Evolutionary conservation across 371 early-diverging fungal genomes (phyloP), one percentile per base, ranked within the genome.

Genomic region (Lichtheimia corymbifera): DNA sequence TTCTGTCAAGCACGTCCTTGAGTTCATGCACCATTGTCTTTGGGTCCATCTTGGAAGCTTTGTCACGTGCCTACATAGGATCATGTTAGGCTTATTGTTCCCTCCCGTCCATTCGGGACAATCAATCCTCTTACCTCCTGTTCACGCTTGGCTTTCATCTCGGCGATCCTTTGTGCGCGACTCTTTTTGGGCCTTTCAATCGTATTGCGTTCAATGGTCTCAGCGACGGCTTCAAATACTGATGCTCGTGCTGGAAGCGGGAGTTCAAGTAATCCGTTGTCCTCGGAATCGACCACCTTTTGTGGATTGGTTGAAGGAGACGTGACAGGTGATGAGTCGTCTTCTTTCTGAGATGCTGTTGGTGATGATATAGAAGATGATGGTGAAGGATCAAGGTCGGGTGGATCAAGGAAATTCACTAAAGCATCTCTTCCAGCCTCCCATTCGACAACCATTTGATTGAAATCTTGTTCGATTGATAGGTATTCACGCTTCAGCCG

Each of bases 11-110:
- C 5, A 88, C 88, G 65, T 76, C 74, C 55, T 86, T 88, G 15
- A 88, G 63, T 63, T 88, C 88, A 62, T 83, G 77, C 0, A 88
- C 86, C 86, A 88, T 86, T 22, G 70, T 74, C 50, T 80, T 72
- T 40, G 79, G 67, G 42, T 84, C 77, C 57, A 71, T 25, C 55
- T 63, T 62, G 5, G 64, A 59, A 0, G 71, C 44, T 54, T 62
- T 71, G 47, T 68, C 68, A 43, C 67, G 69, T 17, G 60, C 65
- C 79, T 81, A 59, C 4, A 58, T 20, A 35, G n/a, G 0, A 25
- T 42, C 18, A 42, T 30, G 15, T 42, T 35, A 2, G 9, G 6
- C 17, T 7, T 55, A 40, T 27, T n/a, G 14, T 24, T 22, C 27
- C 12, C 53, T 27, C 25, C 5, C 22, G 2, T 22, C 45, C 11